These are phyloP conservation scores for Psidium friedrichsthalianum DNA, from an alignment of 345 rosid genomes.

Conservation along the genomic window DNA sequence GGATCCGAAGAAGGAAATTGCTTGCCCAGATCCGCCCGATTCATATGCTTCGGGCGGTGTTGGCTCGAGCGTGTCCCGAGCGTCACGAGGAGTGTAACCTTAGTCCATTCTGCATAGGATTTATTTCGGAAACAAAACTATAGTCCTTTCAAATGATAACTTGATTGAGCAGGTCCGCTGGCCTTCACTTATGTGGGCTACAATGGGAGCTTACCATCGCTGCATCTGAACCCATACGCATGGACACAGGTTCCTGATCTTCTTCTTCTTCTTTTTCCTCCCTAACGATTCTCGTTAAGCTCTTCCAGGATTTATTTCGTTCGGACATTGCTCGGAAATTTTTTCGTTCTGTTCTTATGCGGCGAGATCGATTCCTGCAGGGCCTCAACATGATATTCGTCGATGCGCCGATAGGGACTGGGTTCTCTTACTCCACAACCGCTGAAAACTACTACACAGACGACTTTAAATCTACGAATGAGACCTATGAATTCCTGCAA, in stretches of 20 bases:
- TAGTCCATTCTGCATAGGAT: background rate
- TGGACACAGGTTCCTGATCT: constrained; percentile 18
- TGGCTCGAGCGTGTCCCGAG: background rate
- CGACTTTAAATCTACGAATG: background rate
- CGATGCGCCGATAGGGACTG: constrained; percentile 20
- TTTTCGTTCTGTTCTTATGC: background rate
- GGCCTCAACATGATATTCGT: constrained; percentile 13
- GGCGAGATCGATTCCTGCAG: background rate
- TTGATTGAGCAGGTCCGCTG: constrained; percentile 15
- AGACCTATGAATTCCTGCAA: constrained; percentile 12
- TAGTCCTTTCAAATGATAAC: background rate
- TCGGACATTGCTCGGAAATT: background rate
- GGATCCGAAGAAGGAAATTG: too few relatives aligned
- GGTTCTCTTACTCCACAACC: constrained; percentile 22
- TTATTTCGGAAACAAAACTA: too few relatives aligned
- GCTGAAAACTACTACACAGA: constrained; percentile 8
- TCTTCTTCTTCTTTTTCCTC: background rate
- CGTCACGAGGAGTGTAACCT: background rate
- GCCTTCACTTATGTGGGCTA: constrained; percentile 7
- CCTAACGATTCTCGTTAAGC: background rate
- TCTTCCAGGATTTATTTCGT: background rate
- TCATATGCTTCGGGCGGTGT: background rate
- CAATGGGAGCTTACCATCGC: constrained; percentile 11
- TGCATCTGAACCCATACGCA: constrained; percentile 9
- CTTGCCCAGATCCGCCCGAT: too few relatives aligned